Conservation (phyloP, 306 rosid species). For the Fragaria ananassa region DNA sequence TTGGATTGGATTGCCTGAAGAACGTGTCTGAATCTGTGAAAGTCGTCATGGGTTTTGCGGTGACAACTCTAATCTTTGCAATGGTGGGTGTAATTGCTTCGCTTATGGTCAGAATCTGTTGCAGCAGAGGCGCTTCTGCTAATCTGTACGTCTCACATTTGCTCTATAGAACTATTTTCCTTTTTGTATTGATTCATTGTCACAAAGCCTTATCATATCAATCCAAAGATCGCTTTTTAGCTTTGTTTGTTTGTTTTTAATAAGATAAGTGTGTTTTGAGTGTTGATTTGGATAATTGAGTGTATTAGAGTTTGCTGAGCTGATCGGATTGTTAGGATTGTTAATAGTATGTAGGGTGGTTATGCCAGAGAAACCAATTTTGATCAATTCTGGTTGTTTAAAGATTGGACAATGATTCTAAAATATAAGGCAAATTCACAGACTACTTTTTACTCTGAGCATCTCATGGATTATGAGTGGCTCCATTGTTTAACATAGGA, state of each 20-base stretch:
- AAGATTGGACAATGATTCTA: not conserved
- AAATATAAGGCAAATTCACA: not conserved
- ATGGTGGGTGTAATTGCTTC: slow-evolving; percentile 35
- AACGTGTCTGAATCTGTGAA: slow-evolving; percentile 7
- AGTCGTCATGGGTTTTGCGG: slow-evolving; percentile 26
- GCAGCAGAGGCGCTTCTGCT: slow-evolving; percentile 27
- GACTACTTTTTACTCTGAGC: not conserved
- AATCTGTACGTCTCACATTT: slow-evolving; percentile 24
- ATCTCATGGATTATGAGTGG: not conserved
- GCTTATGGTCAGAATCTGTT: slow-evolving; percentile 36
- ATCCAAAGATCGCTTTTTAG: not conserved
- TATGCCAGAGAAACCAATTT: not conserved
- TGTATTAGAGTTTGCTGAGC: not conserved
- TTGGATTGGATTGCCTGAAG: not conserved
- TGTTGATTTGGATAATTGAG: not conserved
- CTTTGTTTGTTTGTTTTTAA: not conserved
- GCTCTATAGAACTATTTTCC: not conserved
- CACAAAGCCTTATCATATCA: not conserved
- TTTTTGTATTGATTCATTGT: not conserved
- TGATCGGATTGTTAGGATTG: not conserved
- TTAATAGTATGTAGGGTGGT: not conserved
- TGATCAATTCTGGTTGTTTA: not conserved
- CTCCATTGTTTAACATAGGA: not conserved
- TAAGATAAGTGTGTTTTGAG: not conserved
- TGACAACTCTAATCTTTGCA: slow-evolving; percentile 34